A percentile compares a stretch with the other conserved stretches of the same genome.
These are phyloP conservation scores for Backusella australiensis DNA, from an alignment of 192 early-diverging fungal genomes.

Conservation along the genomic window DNA sequence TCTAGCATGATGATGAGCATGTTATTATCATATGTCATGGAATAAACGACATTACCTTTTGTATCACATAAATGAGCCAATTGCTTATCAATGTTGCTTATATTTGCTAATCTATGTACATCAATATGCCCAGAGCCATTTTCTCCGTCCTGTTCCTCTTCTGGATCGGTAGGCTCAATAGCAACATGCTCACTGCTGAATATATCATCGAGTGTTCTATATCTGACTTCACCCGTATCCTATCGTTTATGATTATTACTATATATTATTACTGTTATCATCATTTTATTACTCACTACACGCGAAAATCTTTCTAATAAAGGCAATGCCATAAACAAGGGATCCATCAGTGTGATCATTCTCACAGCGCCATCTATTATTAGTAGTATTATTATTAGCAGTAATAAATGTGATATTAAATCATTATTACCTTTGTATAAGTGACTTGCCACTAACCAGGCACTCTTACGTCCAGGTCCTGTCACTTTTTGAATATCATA, in stretches of 20 bases:
- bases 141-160: background rate
- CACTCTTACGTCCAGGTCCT: slow-evolving; percentile 11
- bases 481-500: slow-evolving; percentile 18
- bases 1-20: background rate
- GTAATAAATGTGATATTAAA: background rate
- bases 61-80: slow-evolving; percentile 10
- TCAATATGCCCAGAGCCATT: background rate
- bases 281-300: background rate
- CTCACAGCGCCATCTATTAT: slow-evolving; percentile 2
- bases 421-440: background rate
- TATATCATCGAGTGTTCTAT: slow-evolving; percentile 13
- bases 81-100: background rate
- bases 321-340: slow-evolving; percentile 14
- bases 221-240: background rate
- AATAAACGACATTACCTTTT: background rate
- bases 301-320: background rate
- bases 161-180: background rate
- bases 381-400: background rate
- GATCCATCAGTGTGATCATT: slow-evolving; percentile 12
- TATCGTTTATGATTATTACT: background rate
- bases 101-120: slow-evolving; percentile 10
- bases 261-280: no score
- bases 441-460: slow-evolving; percentile 7
- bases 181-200: slow-evolving; percentile 7
- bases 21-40: no score